Percentiles rank a stretch among this genome's conserved stretches.
Evolutionary conservation across 768 basidiomycete genomes (phyloP).

Genomic region (Auricularia cornea): DNA sequence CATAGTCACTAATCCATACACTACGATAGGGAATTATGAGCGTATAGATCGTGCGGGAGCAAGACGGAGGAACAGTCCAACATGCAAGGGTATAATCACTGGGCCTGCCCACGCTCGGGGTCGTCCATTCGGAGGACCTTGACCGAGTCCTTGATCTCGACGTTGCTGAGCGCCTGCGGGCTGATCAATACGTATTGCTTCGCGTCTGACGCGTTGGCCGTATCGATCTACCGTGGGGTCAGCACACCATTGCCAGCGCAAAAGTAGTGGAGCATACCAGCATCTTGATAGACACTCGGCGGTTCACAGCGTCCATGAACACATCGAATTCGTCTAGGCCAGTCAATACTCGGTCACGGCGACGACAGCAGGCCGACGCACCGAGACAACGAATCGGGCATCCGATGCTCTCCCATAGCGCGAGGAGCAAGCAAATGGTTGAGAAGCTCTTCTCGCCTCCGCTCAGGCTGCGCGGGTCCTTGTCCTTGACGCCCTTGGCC

Average conservation of each 20-base stretch:
- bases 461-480: conserved; percentile 78
- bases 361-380: conserved; percentile 23
- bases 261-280: conserved; percentile 45
- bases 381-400: conserved; percentile 91
- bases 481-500: conserved; percentile 46
- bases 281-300: conserved; percentile 91
- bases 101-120: conserved; percentile 6
- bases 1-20: too few species aligned
- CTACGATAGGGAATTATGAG: too few species aligned
- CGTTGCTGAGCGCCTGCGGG: conserved; percentile 83
- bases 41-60: too few species aligned
- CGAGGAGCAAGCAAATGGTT: conserved; percentile 87
- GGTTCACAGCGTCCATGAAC: conserved; percentile 92
- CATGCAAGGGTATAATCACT: not conserved
- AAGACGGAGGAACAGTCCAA: too few species aligned
- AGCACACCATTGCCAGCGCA: not conserved
- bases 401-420: conserved; percentile 92
- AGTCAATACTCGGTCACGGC: conserved; percentile 1
- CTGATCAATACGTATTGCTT: conserved; percentile 95
- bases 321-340: conserved; percentile 89
- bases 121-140: conserved; percentile 60
- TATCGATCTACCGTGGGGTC: conserved; percentile 58
- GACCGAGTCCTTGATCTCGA: conserved; percentile 50
- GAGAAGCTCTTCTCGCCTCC: conserved; percentile 97
- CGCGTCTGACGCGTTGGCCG: conserved; percentile 76